Conservation (phyloP, 169 alveolate genomes). For the Eimeria praecox region DNA sequence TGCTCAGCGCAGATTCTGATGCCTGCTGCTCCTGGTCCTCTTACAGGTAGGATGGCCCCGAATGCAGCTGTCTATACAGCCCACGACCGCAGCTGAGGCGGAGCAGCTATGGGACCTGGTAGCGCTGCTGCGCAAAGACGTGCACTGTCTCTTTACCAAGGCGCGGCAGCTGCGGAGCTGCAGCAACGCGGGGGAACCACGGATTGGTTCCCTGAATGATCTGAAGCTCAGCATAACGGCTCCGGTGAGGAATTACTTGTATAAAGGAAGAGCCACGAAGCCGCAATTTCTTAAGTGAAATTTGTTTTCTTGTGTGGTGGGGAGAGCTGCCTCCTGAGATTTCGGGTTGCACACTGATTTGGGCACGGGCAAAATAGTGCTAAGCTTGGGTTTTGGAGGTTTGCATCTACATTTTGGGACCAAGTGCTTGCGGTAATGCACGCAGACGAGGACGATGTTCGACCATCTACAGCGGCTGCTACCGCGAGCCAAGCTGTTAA, state of each 20-base stretch:
- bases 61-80: constrained; percentile 25
- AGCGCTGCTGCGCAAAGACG: constrained; percentile 48
- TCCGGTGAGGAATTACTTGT: constrained; percentile 10
- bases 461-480: not conserved
- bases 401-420: not conserved
- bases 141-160: constrained; percentile 43
- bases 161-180: constrained; percentile 40
- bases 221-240: constrained; percentile 54
- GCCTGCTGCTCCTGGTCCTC: not conserved
- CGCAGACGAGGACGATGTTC: constrained; percentile 33
- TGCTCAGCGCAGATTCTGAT: not conserved
- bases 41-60: constrained; percentile 76
- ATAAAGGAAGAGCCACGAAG: not conserved
- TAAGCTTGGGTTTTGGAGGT: not conserved
- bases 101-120: constrained; percentile 49
- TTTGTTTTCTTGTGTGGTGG: not conserved
- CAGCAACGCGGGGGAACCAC: constrained; percentile 2
- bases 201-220: constrained; percentile 65
- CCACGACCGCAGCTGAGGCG: constrained; percentile 50
- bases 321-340: not conserved
- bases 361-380: not conserved
- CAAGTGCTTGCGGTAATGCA: not conserved
- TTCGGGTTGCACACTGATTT: not conserved
- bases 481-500: not conserved
- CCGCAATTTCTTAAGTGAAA: not conserved